A percentile compares a stretch with the other conserved stretches of the same genome.
Conservation (phyloP, 306 rosid genomes). For the Cajanus cajan region DNA sequence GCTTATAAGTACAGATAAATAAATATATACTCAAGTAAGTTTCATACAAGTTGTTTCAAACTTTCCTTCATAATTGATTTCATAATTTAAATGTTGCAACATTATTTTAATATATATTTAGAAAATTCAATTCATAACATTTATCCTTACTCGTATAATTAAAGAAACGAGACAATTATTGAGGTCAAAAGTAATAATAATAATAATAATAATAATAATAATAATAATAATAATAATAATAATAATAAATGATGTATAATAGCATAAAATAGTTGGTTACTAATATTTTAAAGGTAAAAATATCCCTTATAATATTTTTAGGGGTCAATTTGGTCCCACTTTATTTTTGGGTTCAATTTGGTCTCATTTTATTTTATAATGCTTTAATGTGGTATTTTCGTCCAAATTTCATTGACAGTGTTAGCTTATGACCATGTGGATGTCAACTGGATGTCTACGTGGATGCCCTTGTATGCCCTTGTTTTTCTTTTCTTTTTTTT, state of each 20-base stretch:
- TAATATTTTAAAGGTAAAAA: neutral
- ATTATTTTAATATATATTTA: neutral
- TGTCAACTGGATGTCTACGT: no score
- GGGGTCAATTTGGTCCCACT: no score
- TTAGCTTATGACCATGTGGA: no score
- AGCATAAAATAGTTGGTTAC: neutral
- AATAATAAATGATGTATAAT: neutral
- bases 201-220: neutral
- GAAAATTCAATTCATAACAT: neutral
- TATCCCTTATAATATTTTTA: no score
- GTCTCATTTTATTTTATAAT: no score
- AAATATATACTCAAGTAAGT: neutral
- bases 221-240: neutral
- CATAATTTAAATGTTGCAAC: neutral
- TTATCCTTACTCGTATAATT: neutral
- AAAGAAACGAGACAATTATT: neutral
- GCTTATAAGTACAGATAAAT: no score
- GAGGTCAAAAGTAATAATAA: neutral
- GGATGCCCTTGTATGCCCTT: no score
- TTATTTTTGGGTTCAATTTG: no score
- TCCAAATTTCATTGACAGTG: no score
- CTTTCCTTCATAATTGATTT: neutral
- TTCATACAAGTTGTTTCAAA: neutral
- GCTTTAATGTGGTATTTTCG: no score
- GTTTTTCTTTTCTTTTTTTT: no score